Conservation (phyloP, 768 basidiomycete genomes). For the Rhodosporidiobolus sp. region DNA sequence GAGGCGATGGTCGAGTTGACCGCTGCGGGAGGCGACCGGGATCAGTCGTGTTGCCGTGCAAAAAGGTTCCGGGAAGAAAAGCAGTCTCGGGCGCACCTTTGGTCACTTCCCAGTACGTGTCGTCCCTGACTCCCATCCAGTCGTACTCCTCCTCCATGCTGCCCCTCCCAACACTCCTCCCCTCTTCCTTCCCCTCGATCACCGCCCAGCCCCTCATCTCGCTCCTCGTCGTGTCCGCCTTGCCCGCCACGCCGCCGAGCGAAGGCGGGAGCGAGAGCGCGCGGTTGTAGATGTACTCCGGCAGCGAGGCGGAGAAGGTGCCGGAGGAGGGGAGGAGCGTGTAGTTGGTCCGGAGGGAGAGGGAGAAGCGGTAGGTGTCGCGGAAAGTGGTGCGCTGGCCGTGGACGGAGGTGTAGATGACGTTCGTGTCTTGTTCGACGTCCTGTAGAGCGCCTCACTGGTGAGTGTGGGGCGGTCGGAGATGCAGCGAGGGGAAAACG, state of each 20-base stretch:
- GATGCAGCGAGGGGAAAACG: background rate
- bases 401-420: background rate
- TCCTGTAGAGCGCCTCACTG: background rate
- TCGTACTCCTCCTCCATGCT: slow-evolving; percentile 9
- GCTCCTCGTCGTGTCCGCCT: background rate
- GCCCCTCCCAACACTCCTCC: background rate
- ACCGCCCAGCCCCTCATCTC: background rate
- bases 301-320: background rate
- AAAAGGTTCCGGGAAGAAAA: background rate
- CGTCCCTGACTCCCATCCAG: background rate
- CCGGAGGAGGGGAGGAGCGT: background rate
- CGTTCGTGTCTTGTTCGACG: background rate
- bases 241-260: background rate
- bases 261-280: background rate
- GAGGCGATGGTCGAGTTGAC: slow-evolving; percentile 7
- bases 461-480: background rate
- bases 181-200: background rate
- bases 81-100: background rate
- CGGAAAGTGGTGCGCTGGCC: background rate
- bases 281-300: slow-evolving; percentile 11
- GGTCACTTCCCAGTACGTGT: slow-evolving; percentile 8
- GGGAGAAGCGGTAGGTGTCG: slow-evolving; percentile 7
- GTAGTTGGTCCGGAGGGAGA: slow-evolving; percentile 22
- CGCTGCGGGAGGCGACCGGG: background rate
- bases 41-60: background rate